phyloP scores from a whole-genome alignment of 2,329 filamentous ascomycete species.

The Daldinia sp. region DNA sequence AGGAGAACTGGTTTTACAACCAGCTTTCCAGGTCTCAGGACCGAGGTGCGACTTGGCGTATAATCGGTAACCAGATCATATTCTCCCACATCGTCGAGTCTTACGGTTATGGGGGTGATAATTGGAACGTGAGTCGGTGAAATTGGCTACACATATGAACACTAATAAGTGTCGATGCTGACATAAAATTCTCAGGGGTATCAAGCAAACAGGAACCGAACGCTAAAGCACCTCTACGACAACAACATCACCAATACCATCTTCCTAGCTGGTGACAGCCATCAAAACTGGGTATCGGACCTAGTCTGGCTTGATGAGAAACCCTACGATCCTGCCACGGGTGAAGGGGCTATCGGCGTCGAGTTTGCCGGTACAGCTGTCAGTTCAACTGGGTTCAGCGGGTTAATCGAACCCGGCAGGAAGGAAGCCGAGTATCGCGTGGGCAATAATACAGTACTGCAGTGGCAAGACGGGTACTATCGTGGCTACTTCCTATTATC shows the following conservation, averaged over 20 bases:
- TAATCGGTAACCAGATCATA: slow-evolving; percentile 76
- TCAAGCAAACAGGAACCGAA: slow-evolving; percentile 74
- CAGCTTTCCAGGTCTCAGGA: slow-evolving; percentile 64
- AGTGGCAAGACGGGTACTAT: slow-evolving; percentile 79
- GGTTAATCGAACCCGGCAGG: slow-evolving; percentile 61
- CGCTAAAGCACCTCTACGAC: slow-evolving; percentile 70
- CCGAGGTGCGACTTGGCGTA: slow-evolving; percentile 73
- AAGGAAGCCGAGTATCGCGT: slow-evolving; percentile 54
- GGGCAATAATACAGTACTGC: slow-evolving; percentile 67
- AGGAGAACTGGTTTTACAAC: slow-evolving; percentile 79
- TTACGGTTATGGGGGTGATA: slow-evolving; percentile 46
- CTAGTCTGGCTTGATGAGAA: slow-evolving; percentile 65
- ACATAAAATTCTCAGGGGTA: slow-evolving; percentile 67
- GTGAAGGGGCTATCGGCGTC: slow-evolving; percentile 65
- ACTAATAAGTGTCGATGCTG: neutral
- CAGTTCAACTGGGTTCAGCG: slow-evolving; percentile 67
- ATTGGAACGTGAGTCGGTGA: slow-evolving; percentile 48
- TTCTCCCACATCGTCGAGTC: slow-evolving; percentile 62
- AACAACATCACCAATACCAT: slow-evolving; percentile 77
- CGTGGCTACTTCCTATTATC: slow-evolving; percentile 75
- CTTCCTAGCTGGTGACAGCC: slow-evolving; percentile 75
- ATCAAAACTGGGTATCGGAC: slow-evolving; percentile 70
- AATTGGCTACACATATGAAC: neutral
- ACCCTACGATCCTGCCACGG: slow-evolving; percentile 61
- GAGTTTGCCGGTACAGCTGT: slow-evolving; percentile 75